Evolutionary conservation across 208 protist genomes (phyloP), one percentile per base, ranked within the genome.

Genomic region (Wallacemonas sp.): DNA sequence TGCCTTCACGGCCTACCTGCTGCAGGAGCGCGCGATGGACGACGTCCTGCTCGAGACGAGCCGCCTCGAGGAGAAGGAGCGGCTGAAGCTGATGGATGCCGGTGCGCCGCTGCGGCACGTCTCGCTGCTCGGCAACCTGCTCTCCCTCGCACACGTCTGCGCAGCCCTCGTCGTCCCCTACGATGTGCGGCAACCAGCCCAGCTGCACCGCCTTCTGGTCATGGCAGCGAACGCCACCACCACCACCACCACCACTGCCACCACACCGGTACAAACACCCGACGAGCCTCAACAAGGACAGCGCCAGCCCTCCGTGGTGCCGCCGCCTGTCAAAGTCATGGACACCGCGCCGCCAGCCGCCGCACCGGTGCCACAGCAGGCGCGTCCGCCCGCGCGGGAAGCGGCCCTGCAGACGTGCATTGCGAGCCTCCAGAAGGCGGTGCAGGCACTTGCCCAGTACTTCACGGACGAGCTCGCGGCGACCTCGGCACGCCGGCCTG

Each of bases 381-480:
- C 39, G 2, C 18, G 31, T 14, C 10, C 46, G 8, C 54, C 48
- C 10, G 29, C 28, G 39, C 65, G 4, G 36, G 38, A 1, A 12
- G 54, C 11, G 32, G 28, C 18, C 61, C 52, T 3, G 57, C 41
- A 26, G 25, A 26, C 68, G 48, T 70, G 14, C 57, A 54, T 14
- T 57, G 65, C 29, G 2, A 1, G 29, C 54, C 8, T 81, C 63
- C 46, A 45, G 3, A 2, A 12, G 23, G 69, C 70, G 20, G 54
- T 72, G 5, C 12, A 26, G 38, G 46, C 57, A 1, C 54, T 81
- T 31, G 38, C 66, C 2, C 63, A 46, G 10, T 82, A 81, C 73
- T 82, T 88, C 52, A 73, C 70, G 5, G 12, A 54, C 36, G 50
- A 71, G 31, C 32, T 84, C 45, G 48, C 69, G n/a, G n/a, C n/a